Evolutionary conservation across 495 filamentous ascomycete genomes (phyloP), one percentile per base, ranked within the genome.

Genomic region (Aspergillus carlsbadensis): DNA sequence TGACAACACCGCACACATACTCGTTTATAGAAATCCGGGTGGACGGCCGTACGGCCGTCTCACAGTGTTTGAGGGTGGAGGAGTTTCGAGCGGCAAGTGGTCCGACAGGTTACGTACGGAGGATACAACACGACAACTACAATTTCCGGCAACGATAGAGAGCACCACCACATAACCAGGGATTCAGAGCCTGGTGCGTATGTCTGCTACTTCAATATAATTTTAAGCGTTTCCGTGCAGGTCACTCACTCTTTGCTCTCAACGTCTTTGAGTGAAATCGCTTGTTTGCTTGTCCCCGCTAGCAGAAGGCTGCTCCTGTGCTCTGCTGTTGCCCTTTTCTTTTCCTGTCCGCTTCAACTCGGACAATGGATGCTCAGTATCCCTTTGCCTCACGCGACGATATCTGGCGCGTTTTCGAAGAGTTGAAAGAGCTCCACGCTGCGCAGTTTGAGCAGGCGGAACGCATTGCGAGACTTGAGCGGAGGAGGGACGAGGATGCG

Each of bases 331-430:
- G 44, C 49, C n/a, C 26, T 29, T 48, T 37, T 14, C 29, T 20
- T 39, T 52, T 31, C 46, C 47, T 11, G 20, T 35, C 13, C 26
- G 36, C 46, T 57, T 50, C 45, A 44, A 39, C 24, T 52, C 37
- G 64, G 71, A 60, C 20, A 26, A 88, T 88, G 85, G 85, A 88
- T 76, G 78, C 84, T 33, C 85, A 87, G 70, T 83, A 73, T 61
- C 72, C 77, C 26, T 81, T 85, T 68, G 81, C 81, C 44, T 84
- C 85, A 55, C 82, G 81, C 63, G 87, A 89, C 77, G 91, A 96
- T 71, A 78, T 93, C 54, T 93, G 90, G 82, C 86, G 87, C 74
- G 80, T 96, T 56, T 87, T 93, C 67, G 88, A 90, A 76, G 90
- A 96, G 62, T 79, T 97, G 75, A 90, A 86, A 71, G 87, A 89